Percentiles rank a stretch among this genome's conserved stretches.
Evolutionary conservation across 306 rosid species (phyloP).

Genomic region (Luffa acutangula): DNA sequence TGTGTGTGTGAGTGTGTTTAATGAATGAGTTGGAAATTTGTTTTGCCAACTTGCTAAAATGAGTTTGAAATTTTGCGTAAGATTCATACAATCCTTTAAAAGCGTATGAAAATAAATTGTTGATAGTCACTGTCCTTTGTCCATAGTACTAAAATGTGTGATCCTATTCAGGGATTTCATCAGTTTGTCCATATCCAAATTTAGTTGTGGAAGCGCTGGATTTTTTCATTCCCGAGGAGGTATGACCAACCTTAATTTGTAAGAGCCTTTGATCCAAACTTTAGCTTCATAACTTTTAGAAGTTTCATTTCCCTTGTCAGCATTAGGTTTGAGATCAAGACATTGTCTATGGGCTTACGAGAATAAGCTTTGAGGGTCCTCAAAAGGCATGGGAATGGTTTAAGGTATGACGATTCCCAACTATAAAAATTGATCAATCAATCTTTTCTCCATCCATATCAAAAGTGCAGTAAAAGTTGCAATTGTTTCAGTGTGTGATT

Average conservation of each 20-base stretch:
- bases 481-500: no score
- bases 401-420: slow-evolving; percentile 35
- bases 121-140: not conserved
- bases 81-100: slow-evolving; percentile 5
- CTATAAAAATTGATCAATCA: no score
- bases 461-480: no score
- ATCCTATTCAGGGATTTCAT: slow-evolving; percentile 31
- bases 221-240: no score
- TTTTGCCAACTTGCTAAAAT: not conserved
- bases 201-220: no score
- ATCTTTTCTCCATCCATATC: no score
- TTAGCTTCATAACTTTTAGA: no score
- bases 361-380: slow-evolving; percentile 40
- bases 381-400: slow-evolving; percentile 42
- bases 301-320: no score
- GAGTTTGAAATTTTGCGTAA: slow-evolving; percentile 31
- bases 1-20: no score
- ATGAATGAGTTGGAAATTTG: not conserved
- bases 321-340: slow-evolving; percentile 58
- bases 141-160: not conserved
- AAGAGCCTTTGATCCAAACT: no score
- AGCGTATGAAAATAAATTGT: not conserved
- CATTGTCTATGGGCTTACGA: slow-evolving; percentile 21
- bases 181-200: no score
- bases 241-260: no score